Evolutionary conservation across 257 asterid genomes (phyloP).

Genomic region (Solanum sparsipilum): DNA sequence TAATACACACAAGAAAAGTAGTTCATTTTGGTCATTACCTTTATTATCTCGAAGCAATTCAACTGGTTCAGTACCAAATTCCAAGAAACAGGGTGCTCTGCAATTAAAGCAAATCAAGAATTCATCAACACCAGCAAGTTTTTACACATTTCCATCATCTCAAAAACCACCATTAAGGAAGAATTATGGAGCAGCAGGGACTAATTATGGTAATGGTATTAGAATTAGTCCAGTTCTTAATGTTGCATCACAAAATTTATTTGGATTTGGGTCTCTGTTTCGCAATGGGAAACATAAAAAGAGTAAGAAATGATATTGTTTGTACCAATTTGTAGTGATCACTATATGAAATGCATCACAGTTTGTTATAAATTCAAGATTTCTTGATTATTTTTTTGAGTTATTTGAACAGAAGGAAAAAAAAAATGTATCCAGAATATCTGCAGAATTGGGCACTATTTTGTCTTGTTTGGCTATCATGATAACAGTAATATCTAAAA

Average conservation of each 20-base stretch:
- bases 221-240: conserved; percentile 30
- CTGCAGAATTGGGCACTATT: background rate
- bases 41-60: conserved; percentile 34
- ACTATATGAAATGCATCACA: background rate
- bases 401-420: background rate
- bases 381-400: background rate
- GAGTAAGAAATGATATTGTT: conserved; percentile 16
- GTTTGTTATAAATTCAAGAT: background rate
- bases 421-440: background rate
- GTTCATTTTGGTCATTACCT: conserved; percentile 38
- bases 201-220: conserved; percentile 17
- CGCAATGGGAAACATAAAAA: conserved; percentile 30
- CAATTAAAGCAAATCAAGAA: background rate
- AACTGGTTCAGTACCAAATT: conserved; percentile 30
- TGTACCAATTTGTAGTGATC: background rate
- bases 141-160: conserved; percentile 16
- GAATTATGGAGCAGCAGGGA: conserved; percentile 16
- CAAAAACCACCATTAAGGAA: conserved; percentile 40
- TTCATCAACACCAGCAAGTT: background rate
- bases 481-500: background rate
- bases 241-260: conserved; percentile 31
- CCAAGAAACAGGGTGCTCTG: conserved; percentile 8
- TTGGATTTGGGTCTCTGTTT: conserved; percentile 38
- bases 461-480: background rate
- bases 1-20: conserved; percentile 23